Base-by-base conservation (phyloP, 352 stramenopile genomes). In the Globisporangium radiosum region DNA sequence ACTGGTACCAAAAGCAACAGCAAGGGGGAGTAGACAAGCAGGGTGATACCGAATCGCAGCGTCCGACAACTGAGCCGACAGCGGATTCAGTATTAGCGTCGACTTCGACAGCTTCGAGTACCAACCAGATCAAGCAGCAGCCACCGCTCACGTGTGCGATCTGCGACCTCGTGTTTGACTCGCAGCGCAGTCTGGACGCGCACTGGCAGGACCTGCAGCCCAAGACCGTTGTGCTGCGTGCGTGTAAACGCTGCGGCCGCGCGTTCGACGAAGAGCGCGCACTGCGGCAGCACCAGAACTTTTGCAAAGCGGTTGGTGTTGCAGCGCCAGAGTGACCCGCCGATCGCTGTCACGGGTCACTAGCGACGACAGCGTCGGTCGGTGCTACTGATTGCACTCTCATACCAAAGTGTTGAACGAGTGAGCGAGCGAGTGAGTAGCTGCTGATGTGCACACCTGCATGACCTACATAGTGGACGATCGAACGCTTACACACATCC, bases 281-380 rank as follows among this genome's bases (percentile, higher is more conserved):
- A 3, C 59, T 92, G 36, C 82, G 80, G 51, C 82, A 92, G 54
- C 82, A 92, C 56, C 76, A 85, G 56, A 92, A 92, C 62, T 90
- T 88, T 43, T 92, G 82, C 55, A 56, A 25, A 25, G 19, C 19
- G 19, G 19, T 25, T 25, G 19, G 19, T 25, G 19, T 25, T 25
- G 19, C 11, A 14, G 64, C 48, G 8, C n/a, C 43, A 43, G 60
- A 40, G 4, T 10, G 11, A 13, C 19, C 51, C 1, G 37, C 47
- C 4, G 65, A 53, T 40, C 14, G 54, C 52, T 56, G 58, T 37
- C 19, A 39, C 65, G 51, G 19, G 53, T 25, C 54, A 56, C 33
- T 14, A 66, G 52, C 5, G 49, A 51, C 8, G 55, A 57, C 11
- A 56, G 54, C 44, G 52, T 50, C 43, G 57, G 54, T 38, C 19